Percentiles rank a stretch among this genome's conserved stretches.
phyloP scores from a whole-genome alignment of 805 yeast genomes.

The Suhomyces canberraensis region DNA sequence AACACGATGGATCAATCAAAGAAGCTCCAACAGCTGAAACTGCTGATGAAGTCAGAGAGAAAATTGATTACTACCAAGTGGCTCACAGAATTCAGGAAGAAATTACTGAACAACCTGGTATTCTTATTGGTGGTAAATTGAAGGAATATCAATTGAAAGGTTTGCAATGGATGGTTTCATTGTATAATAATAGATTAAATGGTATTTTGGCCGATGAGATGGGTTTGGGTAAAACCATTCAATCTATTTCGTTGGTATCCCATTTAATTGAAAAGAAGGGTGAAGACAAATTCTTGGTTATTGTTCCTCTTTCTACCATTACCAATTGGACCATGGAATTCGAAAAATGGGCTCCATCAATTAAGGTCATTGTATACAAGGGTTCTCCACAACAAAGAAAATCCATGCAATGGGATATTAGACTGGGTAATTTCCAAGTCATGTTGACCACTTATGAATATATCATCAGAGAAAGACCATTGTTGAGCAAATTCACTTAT shows the following conservation, averaged over 20 bases:
- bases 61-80: constrained; percentile 75
- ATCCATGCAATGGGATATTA: constrained; percentile 58
- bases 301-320: constrained; percentile 80
- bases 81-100: constrained; percentile 74
- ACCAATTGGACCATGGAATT: constrained; percentile 85
- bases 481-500: constrained; percentile 67
- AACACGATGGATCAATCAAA: constrained; percentile 29
- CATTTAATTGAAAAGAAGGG: constrained; percentile 67
- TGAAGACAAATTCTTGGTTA: constrained; percentile 69
- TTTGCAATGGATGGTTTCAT: constrained; percentile 64
- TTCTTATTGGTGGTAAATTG: constrained; percentile 72
- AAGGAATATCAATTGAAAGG: constrained; percentile 74
- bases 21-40: constrained; percentile 26
- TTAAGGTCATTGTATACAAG: constrained; percentile 69
- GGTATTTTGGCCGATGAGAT: constrained; percentile 67
- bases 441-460: constrained; percentile 80
- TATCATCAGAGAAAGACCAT: constrained; percentile 71
- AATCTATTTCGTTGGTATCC: constrained; percentile 73
- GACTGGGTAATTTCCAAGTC: constrained; percentile 70
- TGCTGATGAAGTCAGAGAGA: constrained; percentile 57
- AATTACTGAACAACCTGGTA: constrained; percentile 60
- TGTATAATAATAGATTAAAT: constrained; percentile 57
- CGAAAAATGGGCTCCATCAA: constrained; percentile 85
- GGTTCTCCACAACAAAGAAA: constrained; percentile 76
- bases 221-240: constrained; percentile 70